These are phyloP conservation scores for Peronospora destructor DNA, from an alignment of 352 stramenopile genomes.

Conservation along the genomic window DNA sequence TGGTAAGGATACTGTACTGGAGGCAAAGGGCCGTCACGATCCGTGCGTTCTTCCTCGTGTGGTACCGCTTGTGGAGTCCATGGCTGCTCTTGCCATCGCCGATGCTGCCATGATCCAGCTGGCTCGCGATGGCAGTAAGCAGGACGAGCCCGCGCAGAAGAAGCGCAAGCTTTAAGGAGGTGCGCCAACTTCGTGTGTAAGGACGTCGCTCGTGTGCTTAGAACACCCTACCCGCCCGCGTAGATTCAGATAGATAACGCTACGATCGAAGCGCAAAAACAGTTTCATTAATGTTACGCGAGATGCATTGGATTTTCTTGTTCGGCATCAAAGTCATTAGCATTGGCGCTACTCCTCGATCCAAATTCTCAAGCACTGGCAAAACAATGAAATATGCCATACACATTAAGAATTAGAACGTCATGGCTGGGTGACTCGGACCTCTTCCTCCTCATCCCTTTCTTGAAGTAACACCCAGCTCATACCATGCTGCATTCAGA, in stretches of 20 bases:
- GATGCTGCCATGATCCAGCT: slow-evolving; percentile 96
- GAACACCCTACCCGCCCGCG: background rate
- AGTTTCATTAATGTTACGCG: slow-evolving; percentile 24
- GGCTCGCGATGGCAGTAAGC: slow-evolving; percentile 72
- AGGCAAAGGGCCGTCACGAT: slow-evolving; percentile 97
- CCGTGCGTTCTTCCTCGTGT: slow-evolving; percentile 96
- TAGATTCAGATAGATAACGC: slow-evolving; percentile 26
- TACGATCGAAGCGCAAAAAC: slow-evolving; percentile 16
- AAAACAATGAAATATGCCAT: slow-evolving; percentile 1
- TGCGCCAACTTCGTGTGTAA: slow-evolving; percentile 1
- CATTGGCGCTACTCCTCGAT: background rate
- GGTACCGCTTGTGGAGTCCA: slow-evolving; percentile 96
- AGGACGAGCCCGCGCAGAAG: slow-evolving; percentile 46
- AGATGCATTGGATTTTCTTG: slow-evolving; percentile 1
- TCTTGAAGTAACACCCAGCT: slow-evolving; percentile 3
- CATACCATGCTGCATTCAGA: slow-evolving; percentile 5
- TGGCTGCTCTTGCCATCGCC: slow-evolving; percentile 94
- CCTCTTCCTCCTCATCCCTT: slow-evolving; percentile 3
- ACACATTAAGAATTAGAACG: slow-evolving; percentile 1
- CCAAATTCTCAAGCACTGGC: background rate
- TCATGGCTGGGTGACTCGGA: background rate
- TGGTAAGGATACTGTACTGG: slow-evolving; percentile 91
- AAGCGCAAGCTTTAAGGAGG: slow-evolving; percentile 48
- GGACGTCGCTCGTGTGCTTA: slow-evolving; percentile 1
- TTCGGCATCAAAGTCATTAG: background rate